These are phyloP conservation scores for Neurospora sp. DNA, from an alignment of 495 filamentous ascomycete genomes.

Conservation along the genomic window DNA sequence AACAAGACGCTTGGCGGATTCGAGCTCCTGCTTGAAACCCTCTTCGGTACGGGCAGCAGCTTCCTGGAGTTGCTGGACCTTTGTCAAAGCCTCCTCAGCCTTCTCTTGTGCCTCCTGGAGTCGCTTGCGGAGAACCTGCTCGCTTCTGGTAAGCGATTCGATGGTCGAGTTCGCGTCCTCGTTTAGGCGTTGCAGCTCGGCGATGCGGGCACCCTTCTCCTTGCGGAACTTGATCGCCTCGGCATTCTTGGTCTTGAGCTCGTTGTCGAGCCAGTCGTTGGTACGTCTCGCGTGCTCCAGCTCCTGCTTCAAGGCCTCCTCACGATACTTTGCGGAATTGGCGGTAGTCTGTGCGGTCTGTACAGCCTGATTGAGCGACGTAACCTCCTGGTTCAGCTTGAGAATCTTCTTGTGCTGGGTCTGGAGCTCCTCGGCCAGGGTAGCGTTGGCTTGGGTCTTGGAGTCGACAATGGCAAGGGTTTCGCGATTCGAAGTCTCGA, in stretches of 20 bases:
- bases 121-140: slow-evolving; percentile 67
- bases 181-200: slow-evolving; percentile 77
- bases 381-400: slow-evolving; percentile 69
- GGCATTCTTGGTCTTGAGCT: slow-evolving; percentile 76
- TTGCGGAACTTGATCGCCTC: slow-evolving; percentile 88
- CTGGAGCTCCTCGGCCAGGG: slow-evolving; percentile 74
- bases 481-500: slow-evolving; percentile 88
- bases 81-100: slow-evolving; percentile 69
- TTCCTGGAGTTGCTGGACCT: slow-evolving; percentile 77
- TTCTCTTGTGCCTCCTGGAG: slow-evolving; percentile 79
- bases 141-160: slow-evolving; percentile 66
- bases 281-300: slow-evolving; percentile 74
- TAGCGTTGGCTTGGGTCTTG: slow-evolving; percentile 78
- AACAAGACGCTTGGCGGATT: slow-evolving; percentile 67
- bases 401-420: slow-evolving; percentile 80
- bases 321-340: slow-evolving; percentile 71
- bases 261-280: slow-evolving; percentile 84
- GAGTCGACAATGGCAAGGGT: slow-evolving; percentile 79
- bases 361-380: slow-evolving; percentile 65
- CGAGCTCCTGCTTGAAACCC: slow-evolving; percentile 71
- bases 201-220: slow-evolving; percentile 79
- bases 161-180: slow-evolving; percentile 70
- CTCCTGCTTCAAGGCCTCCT: slow-evolving; percentile 81
- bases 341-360: slow-evolving; percentile 70
- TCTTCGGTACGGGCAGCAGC: slow-evolving; percentile 68